Conservation (phyloP, 1,284 basidiomycete genomes). For the Polyporus tsugae region DNA sequence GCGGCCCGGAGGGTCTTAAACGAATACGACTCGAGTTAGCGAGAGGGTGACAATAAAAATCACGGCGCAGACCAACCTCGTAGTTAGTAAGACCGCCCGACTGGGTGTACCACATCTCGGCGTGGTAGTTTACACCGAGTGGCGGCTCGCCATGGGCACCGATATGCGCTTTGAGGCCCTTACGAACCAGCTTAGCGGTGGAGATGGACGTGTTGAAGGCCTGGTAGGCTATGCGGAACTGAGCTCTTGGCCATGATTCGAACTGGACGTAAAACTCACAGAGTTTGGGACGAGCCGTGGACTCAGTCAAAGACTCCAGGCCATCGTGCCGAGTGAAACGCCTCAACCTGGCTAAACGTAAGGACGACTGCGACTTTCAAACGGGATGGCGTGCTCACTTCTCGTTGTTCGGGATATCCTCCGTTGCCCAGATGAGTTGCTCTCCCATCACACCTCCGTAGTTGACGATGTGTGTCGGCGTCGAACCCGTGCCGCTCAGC, state of each 20-base stretch:
- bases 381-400: constrained; percentile 52
- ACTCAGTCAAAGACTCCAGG: constrained; percentile 67
- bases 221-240: constrained; percentile 56
- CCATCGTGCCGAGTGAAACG: constrained; percentile 70
- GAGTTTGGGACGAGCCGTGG: constrained; percentile 61
- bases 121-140: constrained; percentile 76
- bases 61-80: constrained; percentile 44
- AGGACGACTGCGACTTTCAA: background rate
- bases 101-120: constrained; percentile 70
- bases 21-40: background rate
- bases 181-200: constrained; percentile 69
- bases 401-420: constrained; percentile 69
- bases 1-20: constrained; percentile 70
- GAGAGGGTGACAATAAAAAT: background rate
- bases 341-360: constrained; percentile 54
- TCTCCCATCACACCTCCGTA: constrained; percentile 76
- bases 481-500: constrained; percentile 72
- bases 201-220: constrained; percentile 75
- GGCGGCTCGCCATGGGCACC: constrained; percentile 82
- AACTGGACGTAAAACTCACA: constrained; percentile 51
- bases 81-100: constrained; percentile 63
- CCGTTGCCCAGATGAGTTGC: constrained; percentile 69
- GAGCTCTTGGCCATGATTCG: background rate
- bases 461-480: constrained; percentile 78
- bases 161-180: constrained; percentile 67